A percentile compares a stretch with the other conserved stretches of the same genome.
Evolutionary conservation across 2,329 filamentous ascomycete genomes (phyloP).

Genomic region (Trichoderma sp.): DNA sequence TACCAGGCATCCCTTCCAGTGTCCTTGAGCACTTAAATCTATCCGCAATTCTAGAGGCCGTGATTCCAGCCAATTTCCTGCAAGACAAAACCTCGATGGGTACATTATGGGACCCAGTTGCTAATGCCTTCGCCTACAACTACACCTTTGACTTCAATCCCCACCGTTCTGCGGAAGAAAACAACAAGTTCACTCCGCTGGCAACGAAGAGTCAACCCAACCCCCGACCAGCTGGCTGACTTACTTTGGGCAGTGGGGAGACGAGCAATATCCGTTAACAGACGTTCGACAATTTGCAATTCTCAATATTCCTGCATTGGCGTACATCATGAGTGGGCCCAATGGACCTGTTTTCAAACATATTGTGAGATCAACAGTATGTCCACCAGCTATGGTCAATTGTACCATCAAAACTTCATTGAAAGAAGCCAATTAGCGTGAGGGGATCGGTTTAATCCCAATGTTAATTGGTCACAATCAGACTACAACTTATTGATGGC

Average conservation of each 20-base stretch:
- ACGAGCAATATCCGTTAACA: neutral
- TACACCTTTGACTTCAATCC: neutral
- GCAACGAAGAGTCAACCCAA: neutral
- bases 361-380: neutral
- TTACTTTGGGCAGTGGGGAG: neutral
- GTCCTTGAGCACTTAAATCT: neutral
- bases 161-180: neutral
- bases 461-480: neutral
- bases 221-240: neutral
- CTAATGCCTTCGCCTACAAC: neutral
- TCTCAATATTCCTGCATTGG: neutral
- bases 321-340: neutral
- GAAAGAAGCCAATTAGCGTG: neutral
- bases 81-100: neutral
- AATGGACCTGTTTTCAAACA: constrained; percentile 6
- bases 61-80: neutral
- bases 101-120: neutral
- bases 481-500: neutral
- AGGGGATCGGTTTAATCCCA: neutral
- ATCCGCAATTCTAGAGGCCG: neutral
- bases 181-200: neutral
- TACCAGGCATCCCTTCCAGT: neutral
- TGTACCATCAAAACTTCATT: neutral
- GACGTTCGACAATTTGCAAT: neutral
- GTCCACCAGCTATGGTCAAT: neutral